Conservation (phyloP, 2,329 filamentous ascomycete genomes). For the Fusarium tuaranense region DNA sequence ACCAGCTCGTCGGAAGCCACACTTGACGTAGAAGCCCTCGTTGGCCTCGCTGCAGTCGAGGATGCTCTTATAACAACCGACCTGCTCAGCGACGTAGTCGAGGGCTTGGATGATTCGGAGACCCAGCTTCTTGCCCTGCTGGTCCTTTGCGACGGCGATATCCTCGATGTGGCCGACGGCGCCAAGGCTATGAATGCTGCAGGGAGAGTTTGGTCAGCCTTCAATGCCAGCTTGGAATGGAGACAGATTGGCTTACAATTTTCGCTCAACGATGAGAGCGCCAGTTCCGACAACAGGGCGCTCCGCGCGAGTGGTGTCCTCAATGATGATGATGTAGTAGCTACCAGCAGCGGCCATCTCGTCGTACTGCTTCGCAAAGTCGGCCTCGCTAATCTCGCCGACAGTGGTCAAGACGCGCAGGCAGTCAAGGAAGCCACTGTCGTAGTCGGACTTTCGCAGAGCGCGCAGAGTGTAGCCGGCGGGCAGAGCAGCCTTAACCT, state of each 20-base stretch:
- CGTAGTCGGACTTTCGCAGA: slow-evolving; percentile 81
- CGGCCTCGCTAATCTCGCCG: slow-evolving; percentile 81
- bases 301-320: slow-evolving; percentile 71
- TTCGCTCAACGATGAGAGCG: slow-evolving; percentile 90
- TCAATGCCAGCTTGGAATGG: neutral
- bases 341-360: slow-evolving; percentile 81
- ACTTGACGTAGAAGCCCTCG: slow-evolving; percentile 98
- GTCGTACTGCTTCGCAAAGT: slow-evolving; percentile 84
- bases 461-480: slow-evolving; percentile 86
- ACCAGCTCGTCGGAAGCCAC: slow-evolving; percentile 91
- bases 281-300: slow-evolving; percentile 88
- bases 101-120: slow-evolving; percentile 93
- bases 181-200: slow-evolving; percentile 82
- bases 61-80: slow-evolving; percentile 97
- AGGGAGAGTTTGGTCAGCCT: slow-evolving; percentile 29
- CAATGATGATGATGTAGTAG: slow-evolving; percentile 90
- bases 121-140: slow-evolving; percentile 97
- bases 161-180: slow-evolving; percentile 97
- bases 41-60: slow-evolving; percentile 96
- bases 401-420: slow-evolving; percentile 92
- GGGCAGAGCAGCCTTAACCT: slow-evolving; percentile 79
- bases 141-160: slow-evolving; percentile 92
- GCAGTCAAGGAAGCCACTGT: slow-evolving; percentile 88
- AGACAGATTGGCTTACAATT: slow-evolving; percentile 76
- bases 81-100: slow-evolving; percentile 86